phyloP scores from a whole-genome alignment of 2,329 filamentous ascomycete genomes.

The Stachybotrys echinatus region DNA sequence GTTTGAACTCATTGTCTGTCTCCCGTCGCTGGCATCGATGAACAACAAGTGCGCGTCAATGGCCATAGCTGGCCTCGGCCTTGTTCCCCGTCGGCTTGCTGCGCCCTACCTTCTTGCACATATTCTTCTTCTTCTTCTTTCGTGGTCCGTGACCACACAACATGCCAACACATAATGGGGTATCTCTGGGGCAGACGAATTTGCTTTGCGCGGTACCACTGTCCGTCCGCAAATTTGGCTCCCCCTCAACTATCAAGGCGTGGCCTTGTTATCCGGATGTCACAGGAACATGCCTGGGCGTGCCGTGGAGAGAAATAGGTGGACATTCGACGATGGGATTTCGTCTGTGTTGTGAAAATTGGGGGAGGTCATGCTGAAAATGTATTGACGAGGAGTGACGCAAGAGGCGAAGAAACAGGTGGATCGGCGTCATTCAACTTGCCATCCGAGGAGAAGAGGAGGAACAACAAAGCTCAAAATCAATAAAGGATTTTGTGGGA shows the following conservation, averaged over 20 bases:
- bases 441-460: neutral
- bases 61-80: neutral
- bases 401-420: neutral
- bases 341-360: too few relatives aligned
- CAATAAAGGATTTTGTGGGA: neutral
- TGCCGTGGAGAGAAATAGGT: too few relatives aligned
- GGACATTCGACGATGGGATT: too few relatives aligned
- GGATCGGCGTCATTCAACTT: neutral
- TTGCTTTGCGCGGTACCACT: neutral
- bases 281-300: too few relatives aligned
- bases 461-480: neutral
- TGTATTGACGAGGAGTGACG: neutral
- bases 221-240: too few relatives aligned
- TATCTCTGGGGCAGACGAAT: neutral
- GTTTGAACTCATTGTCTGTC: neutral
- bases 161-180: conserved; percentile 1
- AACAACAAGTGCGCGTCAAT: neutral
- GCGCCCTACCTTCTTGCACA: conserved; percentile 19
- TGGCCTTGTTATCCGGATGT: too few relatives aligned
- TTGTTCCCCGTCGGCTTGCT: neutral
- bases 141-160: conserved; percentile 10
- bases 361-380: neutral
- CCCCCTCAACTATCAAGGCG: too few relatives aligned
- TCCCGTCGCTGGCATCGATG: neutral
- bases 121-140: conserved; percentile 16